Percentiles rank a stretch among this genome's conserved stretches.
phyloP scores from a whole-genome alignment of 2,329 filamentous ascomycete species.

The Zarea fungicola region DNA sequence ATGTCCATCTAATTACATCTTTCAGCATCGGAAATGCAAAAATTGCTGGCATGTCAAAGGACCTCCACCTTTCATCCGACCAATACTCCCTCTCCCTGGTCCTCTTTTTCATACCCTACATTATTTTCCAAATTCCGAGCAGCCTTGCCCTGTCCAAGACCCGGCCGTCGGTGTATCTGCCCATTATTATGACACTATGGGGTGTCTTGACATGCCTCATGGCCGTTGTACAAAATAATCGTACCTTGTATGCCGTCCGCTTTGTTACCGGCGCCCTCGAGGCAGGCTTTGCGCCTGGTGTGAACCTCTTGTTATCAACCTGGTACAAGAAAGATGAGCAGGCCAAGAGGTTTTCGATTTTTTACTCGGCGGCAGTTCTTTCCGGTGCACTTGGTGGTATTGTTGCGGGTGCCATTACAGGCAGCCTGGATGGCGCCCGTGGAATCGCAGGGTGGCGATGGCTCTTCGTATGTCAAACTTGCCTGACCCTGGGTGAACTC shows the following conservation, averaged over 20 bases:
- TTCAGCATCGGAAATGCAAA: conserved; percentile 61
- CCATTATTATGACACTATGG: conserved; percentile 48
- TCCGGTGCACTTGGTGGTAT: conserved; percentile 55
- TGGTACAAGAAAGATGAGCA: conserved; percentile 54
- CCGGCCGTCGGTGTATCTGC: conserved; percentile 48
- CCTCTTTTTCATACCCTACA: conserved; percentile 54
- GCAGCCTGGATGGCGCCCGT: conserved; percentile 53
- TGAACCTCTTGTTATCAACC: conserved; percentile 50
- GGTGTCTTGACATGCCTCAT: conserved; percentile 50
- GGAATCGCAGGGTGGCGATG: conserved; percentile 53
- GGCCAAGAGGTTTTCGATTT: conserved; percentile 50
- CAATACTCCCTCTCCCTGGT: conserved; percentile 53
- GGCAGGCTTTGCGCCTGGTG: conserved; percentile 52
- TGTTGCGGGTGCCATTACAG: conserved; percentile 54
- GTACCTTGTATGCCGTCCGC: conserved; percentile 41
- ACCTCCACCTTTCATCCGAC: conserved; percentile 40
- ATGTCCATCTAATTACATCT: background rate
- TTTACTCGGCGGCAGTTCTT: conserved; percentile 48
- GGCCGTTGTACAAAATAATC: conserved; percentile 44
- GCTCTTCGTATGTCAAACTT: conserved; percentile 38
- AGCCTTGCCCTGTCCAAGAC: conserved; percentile 50
- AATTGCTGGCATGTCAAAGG: conserved; percentile 47
- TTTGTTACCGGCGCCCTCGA: conserved; percentile 51
- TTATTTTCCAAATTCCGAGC: conserved; percentile 50
- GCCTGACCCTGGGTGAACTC: background rate